phyloP scores from a whole-genome alignment of 2,329 filamentous ascomycete species.

The Rachicladosporium sp. region DNA sequence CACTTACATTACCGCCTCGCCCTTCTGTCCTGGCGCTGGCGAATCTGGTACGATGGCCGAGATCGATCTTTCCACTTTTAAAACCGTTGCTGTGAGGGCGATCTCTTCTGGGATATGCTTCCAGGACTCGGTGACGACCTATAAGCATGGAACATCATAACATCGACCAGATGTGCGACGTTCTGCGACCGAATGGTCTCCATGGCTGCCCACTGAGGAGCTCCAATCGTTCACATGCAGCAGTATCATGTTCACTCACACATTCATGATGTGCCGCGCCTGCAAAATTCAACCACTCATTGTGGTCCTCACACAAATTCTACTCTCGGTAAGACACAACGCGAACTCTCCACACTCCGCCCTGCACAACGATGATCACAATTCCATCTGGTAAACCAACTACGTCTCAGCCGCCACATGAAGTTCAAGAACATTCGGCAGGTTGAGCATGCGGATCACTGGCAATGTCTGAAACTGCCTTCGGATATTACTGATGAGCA shows the following conservation, averaged over 20 bases:
- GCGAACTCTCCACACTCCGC: slow-evolving; percentile 3
- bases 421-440: neutral
- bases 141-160: slow-evolving; percentile 49
- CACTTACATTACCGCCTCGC: neutral
- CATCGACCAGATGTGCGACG: no score
- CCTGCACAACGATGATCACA: slow-evolving; percentile 17
- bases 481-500: no score
- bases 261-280: neutral
- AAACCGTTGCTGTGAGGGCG: slow-evolving; percentile 71
- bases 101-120: slow-evolving; percentile 39
- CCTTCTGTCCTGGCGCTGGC: slow-evolving; percentile 38
- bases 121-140: slow-evolving; percentile 60
- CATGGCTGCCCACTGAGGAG: slow-evolving; percentile 1
- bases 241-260: neutral
- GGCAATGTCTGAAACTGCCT: no score
- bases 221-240: neutral
- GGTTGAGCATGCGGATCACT: no score
- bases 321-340: slow-evolving; percentile 1
- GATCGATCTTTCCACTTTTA: slow-evolving; percentile 56
- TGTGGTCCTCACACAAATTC: no score
- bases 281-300: no score
- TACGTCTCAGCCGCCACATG: slow-evolving; percentile 32
- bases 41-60: slow-evolving; percentile 62
- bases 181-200: no score
- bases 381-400: slow-evolving; percentile 38